Evolutionary conservation across 345 rosid species (phyloP), one percentile per base, ranked within the genome.

Genomic region (Isatis tinctoria): DNA sequence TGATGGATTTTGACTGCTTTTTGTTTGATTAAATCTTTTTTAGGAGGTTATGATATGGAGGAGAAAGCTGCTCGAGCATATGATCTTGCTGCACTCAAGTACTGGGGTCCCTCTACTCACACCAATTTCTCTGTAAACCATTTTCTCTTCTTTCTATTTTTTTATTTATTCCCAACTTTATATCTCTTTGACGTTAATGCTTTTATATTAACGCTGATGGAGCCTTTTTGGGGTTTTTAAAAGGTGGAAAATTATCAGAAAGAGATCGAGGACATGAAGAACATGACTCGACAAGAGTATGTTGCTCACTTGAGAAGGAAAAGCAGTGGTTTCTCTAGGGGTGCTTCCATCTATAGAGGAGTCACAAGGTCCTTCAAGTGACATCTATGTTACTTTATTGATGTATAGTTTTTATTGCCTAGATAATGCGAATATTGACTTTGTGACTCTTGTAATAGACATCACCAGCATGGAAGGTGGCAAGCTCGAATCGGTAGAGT

Each of bases 391-490:
- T 20, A 61, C 24, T 10, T 27, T 36, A 45, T 53, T 9, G 24
- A 18, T 36, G 39, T n/a, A 48, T 32, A 41, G 13, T 58, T 54
- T 20, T 18, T 26, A 7, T 37, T 33, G 4, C 37, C 8, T 28
- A 24, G n/a, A 24, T 22, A 22, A 22, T 24, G n/a, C 8, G 7
- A 51, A 24, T 54, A 9, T 72, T 81, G 28, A 75, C 48, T 52
- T 79, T 63, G 3, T 48, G 6, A 36, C 5, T 28, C 2, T 41
- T 59, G 43, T 71, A 22, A 5, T 79, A 90, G 97, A 52, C 92
- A 96, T 67, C 99, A 96, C 70, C 99, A 96, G 53, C 98, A 96
- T 78, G 99, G 99, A 69, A 89, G 99, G 80, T 96, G 99, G 99
- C 98, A 96, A 74, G 99, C 99, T 74, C 82, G 99, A 60, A 96